Conservation (phyloP, 2,329 filamentous ascomycete species). For the Aureobasidium sp. region DNA sequence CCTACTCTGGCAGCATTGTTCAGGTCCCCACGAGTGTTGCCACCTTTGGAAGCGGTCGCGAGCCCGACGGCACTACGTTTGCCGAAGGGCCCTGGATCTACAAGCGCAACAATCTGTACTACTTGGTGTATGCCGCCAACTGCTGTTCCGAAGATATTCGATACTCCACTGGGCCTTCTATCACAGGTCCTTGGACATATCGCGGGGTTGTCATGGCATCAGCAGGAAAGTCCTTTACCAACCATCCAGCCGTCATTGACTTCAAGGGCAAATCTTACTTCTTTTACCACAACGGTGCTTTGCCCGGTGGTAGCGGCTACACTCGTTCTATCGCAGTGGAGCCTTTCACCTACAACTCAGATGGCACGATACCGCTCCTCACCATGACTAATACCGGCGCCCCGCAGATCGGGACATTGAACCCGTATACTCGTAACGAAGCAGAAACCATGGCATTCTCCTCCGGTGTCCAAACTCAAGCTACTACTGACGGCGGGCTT, state of each 20-base stretch:
- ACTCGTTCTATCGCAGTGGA: constrained; percentile 10
- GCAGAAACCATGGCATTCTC: not conserved
- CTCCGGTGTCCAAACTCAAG: not conserved
- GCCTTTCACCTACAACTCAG: not conserved
- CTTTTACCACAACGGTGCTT: constrained; percentile 10
- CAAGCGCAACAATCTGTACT: constrained; percentile 5
- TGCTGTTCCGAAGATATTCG: constrained; percentile 1
- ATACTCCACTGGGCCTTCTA: constrained; percentile 7
- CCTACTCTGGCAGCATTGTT: not conserved
- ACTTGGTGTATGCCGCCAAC: constrained; percentile 10
- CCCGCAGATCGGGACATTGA: not conserved
- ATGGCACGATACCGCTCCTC: not conserved
- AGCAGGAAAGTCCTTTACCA: constrained; percentile 5
- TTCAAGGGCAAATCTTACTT: constrained; percentile 11
- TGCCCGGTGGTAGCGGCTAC: constrained; percentile 4
- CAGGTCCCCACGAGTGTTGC: not conserved
- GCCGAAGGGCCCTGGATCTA: constrained; percentile 9
- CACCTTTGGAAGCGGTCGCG: not conserved
- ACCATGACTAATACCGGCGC: not conserved
- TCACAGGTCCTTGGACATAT: constrained; percentile 12
- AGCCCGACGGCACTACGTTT: constrained; percentile 3
- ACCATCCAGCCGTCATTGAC: constrained; percentile 10
- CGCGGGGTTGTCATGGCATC: constrained; percentile 11
- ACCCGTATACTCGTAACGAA: not conserved
- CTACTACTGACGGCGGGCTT: not conserved